A percentile compares a stretch with the other conserved stretches of the same genome.
Conservation (phyloP, 768 basidiomycete species). For the Amanita fuliginea region DNA sequence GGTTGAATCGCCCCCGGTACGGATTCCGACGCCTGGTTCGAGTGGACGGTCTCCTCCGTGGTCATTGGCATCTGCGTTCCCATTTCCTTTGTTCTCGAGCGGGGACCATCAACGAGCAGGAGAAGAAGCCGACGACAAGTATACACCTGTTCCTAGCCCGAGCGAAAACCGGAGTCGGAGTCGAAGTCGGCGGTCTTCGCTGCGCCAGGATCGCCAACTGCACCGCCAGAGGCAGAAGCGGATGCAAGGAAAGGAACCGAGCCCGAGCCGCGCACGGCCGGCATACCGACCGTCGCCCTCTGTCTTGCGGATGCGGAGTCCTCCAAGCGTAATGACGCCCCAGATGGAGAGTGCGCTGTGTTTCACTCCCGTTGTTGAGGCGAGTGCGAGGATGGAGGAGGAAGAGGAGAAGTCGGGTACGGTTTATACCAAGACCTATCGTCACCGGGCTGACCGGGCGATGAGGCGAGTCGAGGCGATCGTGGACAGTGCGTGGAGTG, state of each 20-base stretch:
- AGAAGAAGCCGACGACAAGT: not conserved
- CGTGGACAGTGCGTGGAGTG: constrained; percentile 23
- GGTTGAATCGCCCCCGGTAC: constrained; percentile 15
- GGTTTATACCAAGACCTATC: constrained; percentile 8
- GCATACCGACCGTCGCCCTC: constrained; percentile 9
- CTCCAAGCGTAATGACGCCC: constrained; percentile 44
- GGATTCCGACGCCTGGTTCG: not conserved
- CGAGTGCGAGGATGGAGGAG: not conserved
- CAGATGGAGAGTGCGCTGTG: constrained; percentile 45
- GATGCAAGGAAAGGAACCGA: not conserved
- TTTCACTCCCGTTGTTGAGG: constrained; percentile 28
- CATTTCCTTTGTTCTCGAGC: constrained; percentile 2
- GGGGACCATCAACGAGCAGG: not conserved
- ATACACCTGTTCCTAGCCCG: constrained; percentile 2
- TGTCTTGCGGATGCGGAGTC: constrained; percentile 38
- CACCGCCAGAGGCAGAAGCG: not conserved
- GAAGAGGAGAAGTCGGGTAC: not conserved
- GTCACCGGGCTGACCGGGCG: constrained; percentile 13
- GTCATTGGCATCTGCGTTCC: constrained; percentile 1
- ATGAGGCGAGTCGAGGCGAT: constrained; percentile 24
- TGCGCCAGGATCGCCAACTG: not conserved
- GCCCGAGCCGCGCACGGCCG: not conserved
- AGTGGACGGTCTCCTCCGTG: not conserved
- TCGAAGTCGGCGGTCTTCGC: not conserved
- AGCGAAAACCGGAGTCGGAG: not conserved